Evolutionary conservation across 2,329 filamentous ascomycete genomes (phyloP).

Genomic region (Phialophora macrospora): DNA sequence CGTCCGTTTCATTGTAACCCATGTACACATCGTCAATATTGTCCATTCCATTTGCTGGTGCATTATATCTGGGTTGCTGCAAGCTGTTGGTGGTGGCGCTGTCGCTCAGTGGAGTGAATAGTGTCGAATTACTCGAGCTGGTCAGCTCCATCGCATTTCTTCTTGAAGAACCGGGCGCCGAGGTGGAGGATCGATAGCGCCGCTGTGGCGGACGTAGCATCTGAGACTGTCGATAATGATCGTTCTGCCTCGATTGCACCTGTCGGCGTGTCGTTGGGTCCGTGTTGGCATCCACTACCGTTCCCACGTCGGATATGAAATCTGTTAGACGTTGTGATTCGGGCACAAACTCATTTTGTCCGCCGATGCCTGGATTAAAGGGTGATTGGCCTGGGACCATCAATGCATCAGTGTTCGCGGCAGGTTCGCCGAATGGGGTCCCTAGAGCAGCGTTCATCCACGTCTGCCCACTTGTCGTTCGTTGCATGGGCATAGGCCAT

Average conservation of each 20-base stretch:
- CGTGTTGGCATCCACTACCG: neutral
- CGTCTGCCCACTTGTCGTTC: neutral
- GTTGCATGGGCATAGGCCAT: neutral
- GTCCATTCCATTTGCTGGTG: neutral
- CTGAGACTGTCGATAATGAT: neutral
- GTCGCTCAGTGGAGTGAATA: neutral
- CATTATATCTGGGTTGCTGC: neutral
- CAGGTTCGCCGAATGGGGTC: neutral
- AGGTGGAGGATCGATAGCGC: neutral
- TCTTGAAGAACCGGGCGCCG: neutral
- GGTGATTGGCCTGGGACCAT: neutral
- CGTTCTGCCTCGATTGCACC: neutral
- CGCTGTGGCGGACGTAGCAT: neutral
- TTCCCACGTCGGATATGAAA: neutral
- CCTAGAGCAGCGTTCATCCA: neutral
- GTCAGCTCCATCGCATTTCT: neutral
- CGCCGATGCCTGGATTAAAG: neutral
- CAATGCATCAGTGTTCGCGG: neutral
- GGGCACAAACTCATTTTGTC: neutral
- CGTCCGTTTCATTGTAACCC: neutral
- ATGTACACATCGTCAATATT: neutral
- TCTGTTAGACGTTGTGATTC: neutral
- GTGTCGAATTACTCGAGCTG: neutral
- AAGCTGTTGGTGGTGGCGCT: neutral
- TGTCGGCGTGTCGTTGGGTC: neutral